phyloP scores from a whole-genome alignment of 2,329 filamentous ascomycete genomes.

The Pseudomassariella vexata region DNA sequence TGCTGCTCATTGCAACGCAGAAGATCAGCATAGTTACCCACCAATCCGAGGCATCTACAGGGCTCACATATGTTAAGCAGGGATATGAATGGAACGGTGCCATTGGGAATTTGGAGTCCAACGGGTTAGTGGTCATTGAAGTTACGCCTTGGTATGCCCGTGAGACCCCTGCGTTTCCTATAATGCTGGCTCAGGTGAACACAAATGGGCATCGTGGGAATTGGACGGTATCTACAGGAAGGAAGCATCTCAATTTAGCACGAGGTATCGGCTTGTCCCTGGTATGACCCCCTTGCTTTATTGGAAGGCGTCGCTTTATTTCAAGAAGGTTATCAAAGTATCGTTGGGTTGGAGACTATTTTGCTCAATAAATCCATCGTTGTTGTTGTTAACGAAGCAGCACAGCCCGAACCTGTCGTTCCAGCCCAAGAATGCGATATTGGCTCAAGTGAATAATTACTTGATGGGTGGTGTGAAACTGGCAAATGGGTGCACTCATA shows the following conservation, averaged over 20 bases:
- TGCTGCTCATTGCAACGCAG: constrained; percentile 28
- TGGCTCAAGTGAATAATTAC: constrained; percentile 18
- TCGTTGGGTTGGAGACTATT: constrained; percentile 21
- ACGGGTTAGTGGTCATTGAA: constrained; percentile 27
- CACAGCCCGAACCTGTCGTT: constrained; percentile 16
- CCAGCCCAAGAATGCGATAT: constrained; percentile 23
- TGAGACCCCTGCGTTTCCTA: not conserved
- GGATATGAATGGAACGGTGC: constrained; percentile 34
- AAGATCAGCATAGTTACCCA: constrained; percentile 26
- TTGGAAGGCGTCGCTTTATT: not conserved
- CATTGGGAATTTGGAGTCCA: constrained; percentile 23
- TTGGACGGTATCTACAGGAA: constrained; percentile 20
- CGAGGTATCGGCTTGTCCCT: constrained; percentile 20
- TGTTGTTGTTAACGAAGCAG: constrained; percentile 18
- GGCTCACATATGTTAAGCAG: constrained; percentile 29
- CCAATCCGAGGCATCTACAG: constrained; percentile 25
- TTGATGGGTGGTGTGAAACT: not conserved
- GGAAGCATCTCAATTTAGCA: constrained; percentile 23
- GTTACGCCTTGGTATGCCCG: constrained; percentile 18
- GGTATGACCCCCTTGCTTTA: constrained; percentile 14
- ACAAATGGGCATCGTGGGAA: constrained; percentile 22
- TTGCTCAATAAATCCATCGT: constrained; percentile 17
- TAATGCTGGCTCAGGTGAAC: too few relatives aligned
- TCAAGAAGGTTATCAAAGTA: constrained; percentile 7
- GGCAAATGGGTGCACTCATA: constrained; percentile 3